Percentiles rank a stretch among this genome's conserved stretches.
Conservation (phyloP, 2,329 filamentous ascomycete genomes). For the Intubia oerlemansii region DNA sequence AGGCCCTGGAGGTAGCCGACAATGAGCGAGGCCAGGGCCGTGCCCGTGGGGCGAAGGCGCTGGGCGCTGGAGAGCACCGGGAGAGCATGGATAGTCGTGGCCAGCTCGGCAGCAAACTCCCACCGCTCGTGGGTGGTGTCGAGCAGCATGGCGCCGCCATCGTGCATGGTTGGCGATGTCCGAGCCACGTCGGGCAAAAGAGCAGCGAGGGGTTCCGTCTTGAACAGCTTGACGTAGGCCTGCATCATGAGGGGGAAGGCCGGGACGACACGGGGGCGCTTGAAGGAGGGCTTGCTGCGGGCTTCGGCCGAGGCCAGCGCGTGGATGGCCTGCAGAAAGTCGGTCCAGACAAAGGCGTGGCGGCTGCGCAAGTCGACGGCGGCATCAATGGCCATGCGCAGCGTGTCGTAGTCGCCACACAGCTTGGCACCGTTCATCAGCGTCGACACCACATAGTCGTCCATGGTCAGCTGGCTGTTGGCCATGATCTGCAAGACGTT, state of each 20-base stretch:
- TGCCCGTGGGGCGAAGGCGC: conserved; percentile 14
- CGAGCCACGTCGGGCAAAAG: conserved; percentile 9
- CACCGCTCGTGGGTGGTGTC: conserved; percentile 3
- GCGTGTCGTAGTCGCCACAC: conserved; percentile 26
- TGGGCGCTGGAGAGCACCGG: conserved; percentile 5
- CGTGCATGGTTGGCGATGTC: background rate
- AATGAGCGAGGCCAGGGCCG: conserved; percentile 25
- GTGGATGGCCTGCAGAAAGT: conserved; percentile 30
- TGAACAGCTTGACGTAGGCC: conserved; percentile 26
- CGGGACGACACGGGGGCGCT: conserved; percentile 15
- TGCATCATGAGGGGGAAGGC: conserved; percentile 26
- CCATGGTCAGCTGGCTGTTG: conserved; percentile 35
- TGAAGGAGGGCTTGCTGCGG: conserved; percentile 8
- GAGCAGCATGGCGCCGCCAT: background rate
- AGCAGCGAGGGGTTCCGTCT: conserved; percentile 21
- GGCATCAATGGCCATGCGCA: conserved; percentile 32
- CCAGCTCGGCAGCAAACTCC: conserved; percentile 6
- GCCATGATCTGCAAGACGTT: conserved; percentile 42
- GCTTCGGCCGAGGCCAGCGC: conserved; percentile 20
- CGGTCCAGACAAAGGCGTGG: conserved; percentile 25
- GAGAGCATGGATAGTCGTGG: conserved; percentile 6
- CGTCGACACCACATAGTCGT: conserved; percentile 44
- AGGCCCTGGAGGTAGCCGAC: conserved; percentile 22
- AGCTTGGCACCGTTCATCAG: conserved; percentile 51
- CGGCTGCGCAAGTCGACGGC: conserved; percentile 25